Base-by-base conservation (phyloP, 805 yeast species). In the Jamesozyma lodderae region DNA sequence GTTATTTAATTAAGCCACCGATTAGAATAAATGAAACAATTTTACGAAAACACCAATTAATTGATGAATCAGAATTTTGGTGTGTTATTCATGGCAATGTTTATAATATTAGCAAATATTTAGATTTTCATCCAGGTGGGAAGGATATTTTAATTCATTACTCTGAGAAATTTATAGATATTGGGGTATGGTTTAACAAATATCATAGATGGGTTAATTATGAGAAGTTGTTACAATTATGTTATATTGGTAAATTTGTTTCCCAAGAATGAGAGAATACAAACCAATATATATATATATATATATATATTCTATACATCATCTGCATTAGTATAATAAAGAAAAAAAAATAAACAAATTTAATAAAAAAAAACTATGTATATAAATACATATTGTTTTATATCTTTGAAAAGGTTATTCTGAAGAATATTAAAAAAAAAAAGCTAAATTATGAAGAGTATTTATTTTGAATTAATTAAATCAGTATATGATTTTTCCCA, bases 71-170 rank as follows among this genome's bases (percentile, higher is more conserved):
- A 0, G 95, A 92, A 53, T 83, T 83, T 41, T 90, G 97, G 97
- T 81, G 92, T 3, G 75, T 75, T 24, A 69, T 90, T 6, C 75
- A 75, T 31, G 84, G 87, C 4, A 81, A 75, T 50, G 94, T 90
- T 2, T 90, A 83, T 64, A 85, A 88, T 52, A 67, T 90, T n/a
- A 78, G 96, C 0, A 77, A 81, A 10, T 90, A 92, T 58, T 54
- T 92, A 25, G 66, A 73, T 38, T 92, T 78, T 58, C 98, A 90
- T 49, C 98, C 98, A 0, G 98, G 98, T 25, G 98, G 98, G 2
- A 77, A 68, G 4, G 76, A 74, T 6, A 84, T 86, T 52, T 63
- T 90, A 30, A 66, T 84, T 75, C 72, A 75, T 36, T 3, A 41
- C 20, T 75, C 81, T 51, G 92, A 94, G 1, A 28, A 18, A n/a